These are phyloP conservation scores for Hebeloma cylindrosporum DNA, from an alignment of 768 basidiomycete species.

Conservation along the genomic window DNA sequence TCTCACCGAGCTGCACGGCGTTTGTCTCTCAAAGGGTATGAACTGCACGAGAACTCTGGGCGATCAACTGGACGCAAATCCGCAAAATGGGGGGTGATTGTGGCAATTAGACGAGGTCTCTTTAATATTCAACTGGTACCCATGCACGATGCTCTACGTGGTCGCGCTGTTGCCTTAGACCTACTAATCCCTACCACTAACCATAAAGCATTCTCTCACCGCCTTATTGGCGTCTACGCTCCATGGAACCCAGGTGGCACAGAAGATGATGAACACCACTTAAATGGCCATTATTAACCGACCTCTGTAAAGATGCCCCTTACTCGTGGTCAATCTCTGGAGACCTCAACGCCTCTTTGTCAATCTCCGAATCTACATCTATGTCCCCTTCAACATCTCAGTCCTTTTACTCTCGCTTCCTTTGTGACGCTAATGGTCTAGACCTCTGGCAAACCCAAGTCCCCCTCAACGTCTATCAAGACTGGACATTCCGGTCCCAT, in stretches of 20 bases:
- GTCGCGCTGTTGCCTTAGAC: constrained; percentile 22
- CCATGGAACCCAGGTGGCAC: constrained; percentile 28
- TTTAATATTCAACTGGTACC: constrained; percentile 5
- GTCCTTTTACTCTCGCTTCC: no score
- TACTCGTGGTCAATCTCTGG: constrained; percentile 20
- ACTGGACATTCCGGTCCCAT: no score
- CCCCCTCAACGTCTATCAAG: no score
- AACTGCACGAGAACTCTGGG: constrained; percentile 15
- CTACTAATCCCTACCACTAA: constrained; percentile 16
- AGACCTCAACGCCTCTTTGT: constrained; percentile 19
- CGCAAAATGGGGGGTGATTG: constrained; percentile 18
- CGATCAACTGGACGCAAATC: constrained; percentile 3
- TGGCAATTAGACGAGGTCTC: constrained; percentile 13
- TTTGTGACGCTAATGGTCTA: no score
- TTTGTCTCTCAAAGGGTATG: constrained; percentile 7
- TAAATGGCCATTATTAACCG: constrained; percentile 17
- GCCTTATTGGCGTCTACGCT: constrained; percentile 26
- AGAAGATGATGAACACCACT: not conserved
- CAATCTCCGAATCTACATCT: no score
- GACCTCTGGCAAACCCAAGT: no score
- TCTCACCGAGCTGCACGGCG: constrained; percentile 1
- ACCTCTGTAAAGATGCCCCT: not conserved
- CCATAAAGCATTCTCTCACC: constrained; percentile 17
- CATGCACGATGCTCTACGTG: constrained; percentile 13
- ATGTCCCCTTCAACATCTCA: no score